Conservation (phyloP, 345 rosid genomes). For the Passiflora organensis region DNA sequence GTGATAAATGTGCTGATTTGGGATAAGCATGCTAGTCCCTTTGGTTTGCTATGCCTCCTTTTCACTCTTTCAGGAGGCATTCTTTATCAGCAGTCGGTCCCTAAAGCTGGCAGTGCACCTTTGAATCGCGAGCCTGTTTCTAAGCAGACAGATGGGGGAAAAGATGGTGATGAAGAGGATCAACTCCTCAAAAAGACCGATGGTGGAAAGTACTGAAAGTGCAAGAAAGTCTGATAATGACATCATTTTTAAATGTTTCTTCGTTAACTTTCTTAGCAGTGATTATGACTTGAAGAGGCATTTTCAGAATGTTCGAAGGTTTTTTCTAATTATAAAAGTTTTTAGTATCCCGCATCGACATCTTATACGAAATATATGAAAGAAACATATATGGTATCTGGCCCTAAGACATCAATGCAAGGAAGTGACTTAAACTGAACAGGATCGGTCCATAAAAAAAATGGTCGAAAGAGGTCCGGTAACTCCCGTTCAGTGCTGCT, state of each 20-base stretch:
- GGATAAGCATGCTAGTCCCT: slow-evolving; percentile 93
- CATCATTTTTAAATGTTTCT: slow-evolving; percentile 12
- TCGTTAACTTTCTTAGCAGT: slow-evolving; percentile 4
- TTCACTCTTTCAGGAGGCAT: slow-evolving; percentile 82
- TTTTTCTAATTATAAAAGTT: background rate
- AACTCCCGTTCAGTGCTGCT: no score
- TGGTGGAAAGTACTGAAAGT: slow-evolving; percentile 33
- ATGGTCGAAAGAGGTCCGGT: no score
- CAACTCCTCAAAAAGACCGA: slow-evolving; percentile 18
- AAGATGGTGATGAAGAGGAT: slow-evolving; percentile 28
- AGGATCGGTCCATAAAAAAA: no score
- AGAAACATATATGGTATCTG: background rate
- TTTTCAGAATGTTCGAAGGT: slow-evolving; percentile 9
- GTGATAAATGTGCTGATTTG: slow-evolving; percentile 87
- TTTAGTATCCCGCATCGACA: background rate
- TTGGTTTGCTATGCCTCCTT: slow-evolving; percentile 85
- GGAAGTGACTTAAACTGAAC: no score
- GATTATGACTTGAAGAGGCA: slow-evolving; percentile 7
- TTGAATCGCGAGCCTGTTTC: slow-evolving; percentile 35
- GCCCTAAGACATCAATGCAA: no score
- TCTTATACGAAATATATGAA: slow-evolving; percentile 3
- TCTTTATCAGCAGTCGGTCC: slow-evolving; percentile 93
- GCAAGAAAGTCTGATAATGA: slow-evolving; percentile 19
- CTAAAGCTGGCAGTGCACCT: slow-evolving; percentile 29
- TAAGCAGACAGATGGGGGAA: slow-evolving; percentile 32